Evolutionary conservation across 2,329 filamentous ascomycete species (phyloP).

Genomic region (Cladosporium sp.): DNA sequence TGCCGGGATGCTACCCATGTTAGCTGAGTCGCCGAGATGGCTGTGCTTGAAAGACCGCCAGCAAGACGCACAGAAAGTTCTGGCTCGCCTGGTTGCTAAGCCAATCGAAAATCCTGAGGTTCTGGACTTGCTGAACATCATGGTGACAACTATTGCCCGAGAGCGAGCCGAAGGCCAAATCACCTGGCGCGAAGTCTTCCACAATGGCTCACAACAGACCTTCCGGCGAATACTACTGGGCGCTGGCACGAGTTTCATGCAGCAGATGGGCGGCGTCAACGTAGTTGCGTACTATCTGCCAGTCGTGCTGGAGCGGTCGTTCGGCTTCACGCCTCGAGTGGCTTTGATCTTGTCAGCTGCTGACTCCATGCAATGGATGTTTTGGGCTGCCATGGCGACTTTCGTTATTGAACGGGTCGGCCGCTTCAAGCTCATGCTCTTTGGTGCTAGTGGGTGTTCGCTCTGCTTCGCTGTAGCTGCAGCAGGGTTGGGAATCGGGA

Average conservation of each 20-base stretch:
- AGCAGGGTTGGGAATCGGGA: conserved; percentile 13
- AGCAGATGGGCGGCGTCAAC: conserved; percentile 17
- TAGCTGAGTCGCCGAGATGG: conserved; percentile 20
- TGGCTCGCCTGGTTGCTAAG: conserved; percentile 14
- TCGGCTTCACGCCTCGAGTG: conserved; percentile 17
- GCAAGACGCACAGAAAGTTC: conserved; percentile 15
- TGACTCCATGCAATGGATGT: conserved; percentile 18
- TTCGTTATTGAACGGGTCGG: conserved; percentile 16
- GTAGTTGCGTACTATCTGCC: conserved; percentile 16
- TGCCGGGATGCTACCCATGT: conserved; percentile 9
- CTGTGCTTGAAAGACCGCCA: conserved; percentile 17
- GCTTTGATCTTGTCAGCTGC: conserved; percentile 15
- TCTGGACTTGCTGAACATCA: conserved; percentile 14
- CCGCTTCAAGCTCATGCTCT: conserved; percentile 16
- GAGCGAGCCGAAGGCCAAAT: conserved; percentile 16
- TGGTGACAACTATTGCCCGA: conserved; percentile 16
- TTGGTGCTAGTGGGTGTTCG: conserved; percentile 14
- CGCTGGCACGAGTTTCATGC: conserved; percentile 36
- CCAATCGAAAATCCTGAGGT: conserved; percentile 14
- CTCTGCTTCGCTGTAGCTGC: conserved; percentile 16
- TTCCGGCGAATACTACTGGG: conserved; percentile 62
- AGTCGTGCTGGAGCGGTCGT: conserved; percentile 16
- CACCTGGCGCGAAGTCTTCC: conserved; percentile 15
- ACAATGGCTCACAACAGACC: conserved; percentile 44
- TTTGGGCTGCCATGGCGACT: conserved; percentile 13